Conservation (phyloP, 768 basidiomycete genomes). For the Pleurotus ostreatus region DNA sequence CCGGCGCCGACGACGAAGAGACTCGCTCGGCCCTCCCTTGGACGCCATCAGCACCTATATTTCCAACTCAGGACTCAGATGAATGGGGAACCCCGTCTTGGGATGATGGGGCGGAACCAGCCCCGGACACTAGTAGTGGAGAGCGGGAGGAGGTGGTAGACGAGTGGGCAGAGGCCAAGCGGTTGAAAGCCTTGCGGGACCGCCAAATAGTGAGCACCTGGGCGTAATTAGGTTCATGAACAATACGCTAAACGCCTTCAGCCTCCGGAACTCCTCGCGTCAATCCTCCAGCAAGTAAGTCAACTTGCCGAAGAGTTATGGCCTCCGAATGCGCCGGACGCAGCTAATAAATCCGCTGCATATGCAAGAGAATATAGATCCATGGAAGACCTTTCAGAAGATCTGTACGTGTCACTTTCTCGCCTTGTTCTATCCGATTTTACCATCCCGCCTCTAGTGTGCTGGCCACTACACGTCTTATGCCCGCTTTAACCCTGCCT, state of each 20-base stretch:
- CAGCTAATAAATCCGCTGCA: not conserved
- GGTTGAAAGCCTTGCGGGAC: slow-evolving; percentile 55
- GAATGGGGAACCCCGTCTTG: slow-evolving; percentile 41
- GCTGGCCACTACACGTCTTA: slow-evolving; percentile 31
- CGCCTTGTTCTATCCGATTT: not conserved
- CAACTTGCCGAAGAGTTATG: slow-evolving; percentile 50
- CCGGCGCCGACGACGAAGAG: slow-evolving; percentile 31
- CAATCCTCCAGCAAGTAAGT: slow-evolving; percentile 51
- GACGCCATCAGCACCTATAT: slow-evolving; percentile 24
- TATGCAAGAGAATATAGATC: slow-evolving; percentile 15
- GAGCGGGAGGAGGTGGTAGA: slow-evolving; percentile 32
- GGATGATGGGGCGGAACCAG: slow-evolving; percentile 23
- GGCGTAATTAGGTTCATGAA: not conserved
- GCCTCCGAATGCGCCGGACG: slow-evolving; percentile 26
- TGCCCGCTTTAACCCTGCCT: slow-evolving; percentile 42
- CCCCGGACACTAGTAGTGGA: slow-evolving; percentile 7
- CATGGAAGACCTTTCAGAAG: slow-evolving; percentile 33
- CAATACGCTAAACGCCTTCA: slow-evolving; percentile 22
- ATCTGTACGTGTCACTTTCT: slow-evolving; percentile 47
- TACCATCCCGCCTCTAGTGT: not conserved
- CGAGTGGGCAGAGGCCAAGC: slow-evolving; percentile 66
- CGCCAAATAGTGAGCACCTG: slow-evolving; percentile 55
- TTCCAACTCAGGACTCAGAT: slow-evolving; percentile 19
- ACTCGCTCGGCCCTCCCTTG: slow-evolving; percentile 29
- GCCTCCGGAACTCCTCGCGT: slow-evolving; percentile 67